phyloP scores from a whole-genome alignment of 2,329 filamentous ascomycete genomes.

The Didymella segeticola region DNA sequence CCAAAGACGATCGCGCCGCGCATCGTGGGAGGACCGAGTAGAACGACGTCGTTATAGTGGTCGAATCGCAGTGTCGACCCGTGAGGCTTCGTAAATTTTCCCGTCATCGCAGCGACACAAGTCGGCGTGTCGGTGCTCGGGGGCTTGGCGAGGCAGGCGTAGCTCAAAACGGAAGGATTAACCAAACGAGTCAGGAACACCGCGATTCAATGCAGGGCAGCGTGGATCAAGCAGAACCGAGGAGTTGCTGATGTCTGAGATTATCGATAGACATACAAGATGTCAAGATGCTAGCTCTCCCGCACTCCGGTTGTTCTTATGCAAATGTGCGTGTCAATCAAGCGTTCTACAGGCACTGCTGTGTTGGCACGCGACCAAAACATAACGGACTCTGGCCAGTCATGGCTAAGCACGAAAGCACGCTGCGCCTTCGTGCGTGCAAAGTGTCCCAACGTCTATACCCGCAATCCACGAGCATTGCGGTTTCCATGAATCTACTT shows the following conservation, averaged over 20 bases:
- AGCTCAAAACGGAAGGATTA: slow-evolving; percentile 5
- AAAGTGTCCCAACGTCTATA: slow-evolving; percentile 35
- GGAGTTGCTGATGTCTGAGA: background rate
- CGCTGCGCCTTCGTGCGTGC: slow-evolving; percentile 47
- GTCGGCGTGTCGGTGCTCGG: slow-evolving; percentile 16
- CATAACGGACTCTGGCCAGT: slow-evolving; percentile 28
- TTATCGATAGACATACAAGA: background rate
- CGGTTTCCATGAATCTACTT: background rate
- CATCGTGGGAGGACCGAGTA: slow-evolving; percentile 58
- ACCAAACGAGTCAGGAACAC: slow-evolving; percentile 8
- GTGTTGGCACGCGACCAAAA: slow-evolving; percentile 43
- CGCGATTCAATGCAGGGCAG: slow-evolving; percentile 2
- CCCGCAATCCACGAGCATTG: slow-evolving; percentile 31
- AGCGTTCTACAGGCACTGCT: slow-evolving; percentile 32
- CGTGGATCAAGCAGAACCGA: background rate
- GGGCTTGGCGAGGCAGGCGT: slow-evolving; percentile 8
- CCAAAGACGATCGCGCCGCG: slow-evolving; percentile 72
- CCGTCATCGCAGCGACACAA: slow-evolving; percentile 25
- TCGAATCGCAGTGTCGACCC: slow-evolving; percentile 27
- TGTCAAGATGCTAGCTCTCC: background rate
- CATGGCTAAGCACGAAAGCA: slow-evolving; percentile 36
- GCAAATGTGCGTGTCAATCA: slow-evolving; percentile 4
- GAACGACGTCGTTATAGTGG: slow-evolving; percentile 37
- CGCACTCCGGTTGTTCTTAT: background rate
- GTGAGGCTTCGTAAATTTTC: slow-evolving; percentile 33